These are phyloP conservation scores for Echites panduratus DNA, from an alignment of 257 asterid genomes.

Conservation along the genomic window DNA sequence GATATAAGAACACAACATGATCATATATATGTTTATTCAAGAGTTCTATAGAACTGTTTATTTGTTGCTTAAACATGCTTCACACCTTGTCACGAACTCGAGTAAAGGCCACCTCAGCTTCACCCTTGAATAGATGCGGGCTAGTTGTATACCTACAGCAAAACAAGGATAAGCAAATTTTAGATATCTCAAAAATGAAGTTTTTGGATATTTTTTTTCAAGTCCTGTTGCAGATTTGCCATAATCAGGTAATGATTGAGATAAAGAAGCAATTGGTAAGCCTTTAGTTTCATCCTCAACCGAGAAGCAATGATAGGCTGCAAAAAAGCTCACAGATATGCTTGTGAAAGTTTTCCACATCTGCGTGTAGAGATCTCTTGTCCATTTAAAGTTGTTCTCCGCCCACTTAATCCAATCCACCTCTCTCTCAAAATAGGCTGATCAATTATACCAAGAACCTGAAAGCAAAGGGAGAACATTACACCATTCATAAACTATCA, in stretches of 20 bases:
- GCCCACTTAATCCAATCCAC: conserved; percentile 80
- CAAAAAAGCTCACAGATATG: conserved; percentile 62
- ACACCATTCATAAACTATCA: neutral
- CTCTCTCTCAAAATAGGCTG: conserved; percentile 94
- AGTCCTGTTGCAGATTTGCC: neutral
- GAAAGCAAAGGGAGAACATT: conserved; percentile 13
- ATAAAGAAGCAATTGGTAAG: neutral
- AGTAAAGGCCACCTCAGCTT: conserved; percentile 79
- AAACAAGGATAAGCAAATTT: neutral
- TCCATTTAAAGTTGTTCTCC: conserved; percentile 73
- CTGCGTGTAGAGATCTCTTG: conserved; percentile 64
- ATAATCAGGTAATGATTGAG: neutral
- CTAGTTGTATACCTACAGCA: conserved; percentile 87
- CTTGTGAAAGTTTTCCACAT: conserved; percentile 76
- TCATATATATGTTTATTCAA: neutral
- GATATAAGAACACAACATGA: neutral
- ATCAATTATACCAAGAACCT: conserved; percentile 93
- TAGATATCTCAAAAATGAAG: conserved; percentile 7
- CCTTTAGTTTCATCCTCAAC: neutral
- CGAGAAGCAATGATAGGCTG: neutral
- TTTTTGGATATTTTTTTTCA: neutral
- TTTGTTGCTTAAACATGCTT: conserved; percentile 6
- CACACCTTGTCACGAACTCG: conserved; percentile 79
- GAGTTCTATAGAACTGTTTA: neutral
- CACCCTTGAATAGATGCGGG: conserved; percentile 88